Conservation (phyloP, 228 moss, liverwort and hornwort genomes). For the Sphagnum magellanicum region DNA sequence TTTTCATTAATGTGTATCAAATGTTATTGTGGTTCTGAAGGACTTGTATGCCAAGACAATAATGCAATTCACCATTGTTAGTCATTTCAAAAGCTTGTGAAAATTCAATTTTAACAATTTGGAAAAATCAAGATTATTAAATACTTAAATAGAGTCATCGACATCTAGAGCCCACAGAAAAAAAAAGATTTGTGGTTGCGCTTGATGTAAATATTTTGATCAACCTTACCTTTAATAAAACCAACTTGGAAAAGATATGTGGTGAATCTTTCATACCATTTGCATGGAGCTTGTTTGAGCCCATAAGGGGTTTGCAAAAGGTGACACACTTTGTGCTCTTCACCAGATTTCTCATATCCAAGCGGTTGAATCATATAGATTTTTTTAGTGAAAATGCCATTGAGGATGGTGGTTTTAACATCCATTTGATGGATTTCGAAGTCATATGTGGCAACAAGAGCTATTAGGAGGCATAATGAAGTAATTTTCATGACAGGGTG, state of each 20-base stretch:
- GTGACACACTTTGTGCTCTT: background rate
- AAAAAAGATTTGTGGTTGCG: too few species aligned
- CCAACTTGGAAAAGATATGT: background rate
- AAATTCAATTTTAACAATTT: too few species aligned
- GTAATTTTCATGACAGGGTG: background rate
- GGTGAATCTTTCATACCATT: background rate
- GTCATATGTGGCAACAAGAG: background rate
- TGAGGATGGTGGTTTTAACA: background rate
- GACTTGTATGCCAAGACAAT: too few species aligned
- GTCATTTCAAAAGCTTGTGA: too few species aligned
- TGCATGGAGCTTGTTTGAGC: background rate
- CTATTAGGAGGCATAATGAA: background rate
- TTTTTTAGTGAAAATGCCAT: too few species aligned
- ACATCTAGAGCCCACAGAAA: too few species aligned
- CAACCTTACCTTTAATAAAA: background rate
- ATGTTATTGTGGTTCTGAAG: too few species aligned
- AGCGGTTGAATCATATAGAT: background rate
- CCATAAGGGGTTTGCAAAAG: background rate
- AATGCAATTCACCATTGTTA: too few species aligned
- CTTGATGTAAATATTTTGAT: background rate
- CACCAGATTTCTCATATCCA: background rate
- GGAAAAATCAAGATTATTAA: too few species aligned
- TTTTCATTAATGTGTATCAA: too few species aligned
- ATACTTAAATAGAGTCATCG: too few species aligned
- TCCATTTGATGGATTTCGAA: background rate